phyloP scores from a whole-genome alignment of 2,329 filamentous ascomycete genomes.

The Pyrenophora seminiperda region DNA sequence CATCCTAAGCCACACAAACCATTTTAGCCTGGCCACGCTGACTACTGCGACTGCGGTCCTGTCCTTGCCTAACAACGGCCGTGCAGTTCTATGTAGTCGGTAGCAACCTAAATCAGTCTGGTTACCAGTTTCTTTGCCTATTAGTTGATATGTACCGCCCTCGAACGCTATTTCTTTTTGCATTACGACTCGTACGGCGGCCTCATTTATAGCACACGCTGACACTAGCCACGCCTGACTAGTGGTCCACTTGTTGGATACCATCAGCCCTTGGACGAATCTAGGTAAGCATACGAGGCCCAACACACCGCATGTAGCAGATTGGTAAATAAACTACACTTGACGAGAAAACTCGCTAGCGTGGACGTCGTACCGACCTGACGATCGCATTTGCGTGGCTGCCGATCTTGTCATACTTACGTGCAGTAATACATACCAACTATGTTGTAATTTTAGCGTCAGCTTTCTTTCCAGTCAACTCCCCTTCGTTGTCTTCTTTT shows the following conservation, averaged over 20 bases:
- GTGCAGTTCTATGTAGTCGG: not conserved
- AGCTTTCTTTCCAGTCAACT: not conserved
- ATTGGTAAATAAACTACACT: constrained; percentile 6
- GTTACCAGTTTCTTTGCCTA: too few species aligned
- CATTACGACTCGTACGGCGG: too few species aligned
- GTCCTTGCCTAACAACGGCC: not conserved
- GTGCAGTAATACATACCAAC: constrained; percentile 4
- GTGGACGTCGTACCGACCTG: constrained; percentile 11
- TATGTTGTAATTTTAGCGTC: not conserved
- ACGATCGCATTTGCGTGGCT: constrained; percentile 4
- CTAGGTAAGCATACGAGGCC: not conserved
- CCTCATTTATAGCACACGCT: too few species aligned
- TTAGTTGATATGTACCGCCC: too few species aligned
- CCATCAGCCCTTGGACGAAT: not conserved
- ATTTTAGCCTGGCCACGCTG: not conserved
- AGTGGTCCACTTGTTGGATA: not conserved
- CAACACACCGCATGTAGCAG: not conserved
- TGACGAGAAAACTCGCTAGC: constrained; percentile 3
- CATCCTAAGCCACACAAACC: not conserved
- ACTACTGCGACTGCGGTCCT: not conserved
- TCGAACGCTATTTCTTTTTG: too few species aligned
- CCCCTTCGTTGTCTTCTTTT: not conserved
- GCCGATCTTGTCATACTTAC: constrained; percentile 3
- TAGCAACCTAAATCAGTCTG: not conserved
- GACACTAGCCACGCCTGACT: not conserved